Evolutionary conservation across 83 land plant species (phyloP), one percentile per base, ranked within the genome.

Genomic region (Thuja plicata): DNA sequence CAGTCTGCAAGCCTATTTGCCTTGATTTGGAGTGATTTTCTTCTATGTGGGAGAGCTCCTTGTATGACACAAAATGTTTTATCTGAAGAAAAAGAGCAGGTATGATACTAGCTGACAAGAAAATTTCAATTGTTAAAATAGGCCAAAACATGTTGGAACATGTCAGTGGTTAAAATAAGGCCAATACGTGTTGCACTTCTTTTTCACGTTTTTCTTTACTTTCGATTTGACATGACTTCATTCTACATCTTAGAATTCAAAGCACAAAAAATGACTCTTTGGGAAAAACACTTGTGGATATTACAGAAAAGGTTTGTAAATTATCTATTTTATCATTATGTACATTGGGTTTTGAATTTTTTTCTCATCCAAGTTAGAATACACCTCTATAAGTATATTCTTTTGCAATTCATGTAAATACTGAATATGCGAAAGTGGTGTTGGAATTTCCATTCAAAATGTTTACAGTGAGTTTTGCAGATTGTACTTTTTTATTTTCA

Each of bases 31-130:
- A n/a, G n/a, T n/a, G n/a, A n/a, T n/a, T n/a, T n/a, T n/a, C n/a
- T n/a, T n/a, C n/a, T n/a, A n/a, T n/a, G n/a, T n/a, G n/a, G n/a
- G n/a, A n/a, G n/a, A n/a, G 19, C 34, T 50, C 86, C 57, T 84
- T 34, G 50, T 32, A 30, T 84, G n/a, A 48, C 37, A 48, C 52
- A n/a, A 30, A 50, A 84, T 32, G 50, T 30, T n/a, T 48, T n/a
- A 16, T 34, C 48, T 84, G 57, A 84, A 50, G 86, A 50, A 32
- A 46, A 48, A 84, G 57, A 48, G n/a, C 74, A 86, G 87, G 87
- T 43, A 38, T 84, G 86, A n/a, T 84, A 45, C 12, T 35, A 6
- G 50, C 46, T 43, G 55, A 84, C 30, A 41, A 17, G n/a, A 45
- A 0, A 34, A 48, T 84, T 15, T 35, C 11, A 73, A n/a, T 73